Percentiles rank a stretch among this genome's conserved stretches.
phyloP scores from a whole-genome alignment of 2,329 filamentous ascomycete species.

The Colletotrichum somersetense region DNA sequence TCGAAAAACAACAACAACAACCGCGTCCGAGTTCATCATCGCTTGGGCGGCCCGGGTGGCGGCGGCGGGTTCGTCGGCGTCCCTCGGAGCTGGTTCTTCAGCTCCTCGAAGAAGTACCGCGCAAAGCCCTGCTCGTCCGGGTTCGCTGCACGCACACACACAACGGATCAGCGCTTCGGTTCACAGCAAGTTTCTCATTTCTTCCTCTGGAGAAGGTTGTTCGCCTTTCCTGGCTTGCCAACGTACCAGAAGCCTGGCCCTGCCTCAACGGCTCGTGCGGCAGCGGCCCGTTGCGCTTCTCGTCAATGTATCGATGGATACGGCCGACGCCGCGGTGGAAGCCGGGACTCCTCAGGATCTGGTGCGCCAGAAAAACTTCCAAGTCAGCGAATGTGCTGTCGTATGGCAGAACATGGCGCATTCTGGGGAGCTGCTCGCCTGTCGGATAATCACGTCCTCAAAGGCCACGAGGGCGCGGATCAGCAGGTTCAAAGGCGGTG shows the following conservation, averaged over 20 bases:
- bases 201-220: no score
- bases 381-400: neutral
- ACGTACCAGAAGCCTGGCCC: slow-evolving; percentile 65
- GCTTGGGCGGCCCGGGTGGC: slow-evolving; percentile 39
- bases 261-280: slow-evolving; percentile 64
- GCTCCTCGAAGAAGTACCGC: slow-evolving; percentile 63
- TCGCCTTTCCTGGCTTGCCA: neutral
- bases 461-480: slow-evolving; percentile 38
- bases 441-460: slow-evolving; percentile 38
- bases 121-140: slow-evolving; percentile 35
- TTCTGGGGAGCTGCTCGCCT: slow-evolving; percentile 7
- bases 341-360: slow-evolving; percentile 64
- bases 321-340: slow-evolving; percentile 66
- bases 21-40: slow-evolving; percentile 36
- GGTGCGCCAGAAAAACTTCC: neutral
- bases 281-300: slow-evolving; percentile 62
- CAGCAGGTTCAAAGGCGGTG: slow-evolving; percentile 28
- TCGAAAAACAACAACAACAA: neutral
- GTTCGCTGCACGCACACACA: slow-evolving; percentile 10
- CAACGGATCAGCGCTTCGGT: neutral
- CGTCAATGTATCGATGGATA: slow-evolving; percentile 65
- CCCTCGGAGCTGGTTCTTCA: slow-evolving; percentile 63
- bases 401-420: neutral
- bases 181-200: neutral
- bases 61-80: slow-evolving; percentile 56